These are phyloP conservation scores for Leishmania mexicana DNA, from an alignment of 208 protist species.

Conservation along the genomic window DNA sequence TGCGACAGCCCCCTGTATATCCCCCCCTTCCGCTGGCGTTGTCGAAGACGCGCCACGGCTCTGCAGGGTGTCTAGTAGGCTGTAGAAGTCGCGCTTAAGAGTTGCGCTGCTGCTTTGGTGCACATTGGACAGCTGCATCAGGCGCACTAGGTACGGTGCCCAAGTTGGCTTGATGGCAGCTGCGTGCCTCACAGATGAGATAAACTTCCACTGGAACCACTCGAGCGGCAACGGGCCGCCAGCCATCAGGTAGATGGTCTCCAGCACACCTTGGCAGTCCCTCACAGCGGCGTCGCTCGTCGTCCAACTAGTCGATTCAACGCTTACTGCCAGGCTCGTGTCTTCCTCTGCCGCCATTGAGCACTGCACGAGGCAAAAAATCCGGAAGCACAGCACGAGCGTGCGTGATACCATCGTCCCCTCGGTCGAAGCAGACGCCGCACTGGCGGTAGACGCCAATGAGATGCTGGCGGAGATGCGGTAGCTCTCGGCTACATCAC, in stretches of 20 bases:
- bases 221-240: constrained; percentile 54
- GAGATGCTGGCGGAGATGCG: constrained; percentile 30
- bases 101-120: constrained; percentile 26
- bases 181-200: constrained; percentile 24
- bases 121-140: constrained; percentile 54
- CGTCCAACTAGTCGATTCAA: constrained; percentile 3
- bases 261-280: constrained; percentile 25
- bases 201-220: constrained; percentile 46
- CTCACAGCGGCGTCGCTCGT: constrained; percentile 18
- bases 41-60: neutral
- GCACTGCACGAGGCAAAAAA: constrained; percentile 51
- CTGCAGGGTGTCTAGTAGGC: constrained; percentile 36
- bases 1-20: neutral
- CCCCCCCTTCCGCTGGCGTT: neutral
- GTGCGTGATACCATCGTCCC: constrained; percentile 60
- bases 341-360: constrained; percentile 21
- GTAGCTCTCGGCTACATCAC: constrained; percentile 55
- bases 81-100: constrained; percentile 56
- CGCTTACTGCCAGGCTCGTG: neutral
- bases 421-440: neutral
- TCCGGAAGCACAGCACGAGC: constrained; percentile 68
- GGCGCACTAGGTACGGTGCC: constrained; percentile 39
- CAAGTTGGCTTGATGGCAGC: constrained; percentile 16
- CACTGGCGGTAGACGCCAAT: neutral
- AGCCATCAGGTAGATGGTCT: constrained; percentile 30